Conservation (phyloP, 306 rosid species). For the Geum urbanum region DNA sequence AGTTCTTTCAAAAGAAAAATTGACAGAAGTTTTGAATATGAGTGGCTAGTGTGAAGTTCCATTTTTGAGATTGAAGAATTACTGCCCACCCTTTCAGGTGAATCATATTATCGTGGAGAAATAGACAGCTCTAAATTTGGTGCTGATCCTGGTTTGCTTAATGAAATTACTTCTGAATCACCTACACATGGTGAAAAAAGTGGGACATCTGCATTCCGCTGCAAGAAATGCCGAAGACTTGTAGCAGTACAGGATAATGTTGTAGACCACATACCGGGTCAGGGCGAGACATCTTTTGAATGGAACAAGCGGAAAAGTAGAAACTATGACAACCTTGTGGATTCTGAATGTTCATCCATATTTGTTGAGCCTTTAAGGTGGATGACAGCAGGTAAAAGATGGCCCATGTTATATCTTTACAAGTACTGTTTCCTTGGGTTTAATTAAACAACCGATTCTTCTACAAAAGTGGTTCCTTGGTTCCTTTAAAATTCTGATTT, state of each 20-base stretch:
- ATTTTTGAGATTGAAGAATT: background rate
- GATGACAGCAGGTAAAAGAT: conserved; percentile 83
- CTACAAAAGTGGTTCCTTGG: background rate
- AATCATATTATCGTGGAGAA: conserved; percentile 63
- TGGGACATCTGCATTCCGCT: conserved; percentile 55
- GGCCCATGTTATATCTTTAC: background rate
- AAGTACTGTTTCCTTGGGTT: background rate
- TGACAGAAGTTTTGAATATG: background rate
- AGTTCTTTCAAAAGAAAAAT: no score
- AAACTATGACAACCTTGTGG: conserved; percentile 57
- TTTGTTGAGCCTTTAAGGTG: conserved; percentile 90
- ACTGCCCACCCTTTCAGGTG: conserved; percentile 46
- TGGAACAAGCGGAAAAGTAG: conserved; percentile 75
- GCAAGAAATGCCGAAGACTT: conserved; percentile 81
- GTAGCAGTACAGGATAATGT: conserved; percentile 82
- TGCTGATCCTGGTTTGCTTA: conserved; percentile 79
- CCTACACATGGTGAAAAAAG: conserved; percentile 41
- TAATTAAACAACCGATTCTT: background rate
- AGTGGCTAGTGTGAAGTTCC: background rate
- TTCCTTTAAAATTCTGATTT: background rate
- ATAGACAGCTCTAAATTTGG: conserved; percentile 78
- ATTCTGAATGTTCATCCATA: conserved; percentile 79
- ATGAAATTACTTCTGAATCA: conserved; percentile 48
- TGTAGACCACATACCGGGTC: conserved; percentile 80
- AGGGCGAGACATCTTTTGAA: conserved; percentile 67